phyloP scores from a whole-genome alignment of 192 early-diverging fungal genomes.

The Gigaspora rosea region DNA sequence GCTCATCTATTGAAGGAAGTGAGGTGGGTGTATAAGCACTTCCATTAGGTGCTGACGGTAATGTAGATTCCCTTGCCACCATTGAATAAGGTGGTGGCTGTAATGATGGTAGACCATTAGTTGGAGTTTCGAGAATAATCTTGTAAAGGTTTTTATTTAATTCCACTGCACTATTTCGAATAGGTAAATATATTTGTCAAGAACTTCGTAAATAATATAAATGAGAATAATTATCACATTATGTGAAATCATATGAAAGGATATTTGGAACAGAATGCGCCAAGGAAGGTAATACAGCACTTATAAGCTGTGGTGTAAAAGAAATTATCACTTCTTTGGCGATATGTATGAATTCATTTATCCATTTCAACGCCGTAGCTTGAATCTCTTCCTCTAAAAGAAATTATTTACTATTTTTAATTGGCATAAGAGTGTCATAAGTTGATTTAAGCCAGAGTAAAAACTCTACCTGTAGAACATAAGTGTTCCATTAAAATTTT shows the following conservation, averaged over 20 bases:
- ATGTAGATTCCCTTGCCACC: not conserved
- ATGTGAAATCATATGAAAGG: slow-evolving; percentile 4
- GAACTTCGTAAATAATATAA: not conserved
- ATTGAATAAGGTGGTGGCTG: not conserved
- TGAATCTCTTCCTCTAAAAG: slow-evolving; percentile 85
- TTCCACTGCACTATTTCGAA: slow-evolving; percentile 70
- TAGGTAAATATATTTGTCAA: slow-evolving; percentile 17
- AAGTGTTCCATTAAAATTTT: slow-evolving; percentile 85
- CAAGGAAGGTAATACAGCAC: slow-evolving; percentile 82
- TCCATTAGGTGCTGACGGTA: slow-evolving; percentile 13
- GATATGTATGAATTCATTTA: slow-evolving; percentile 83
- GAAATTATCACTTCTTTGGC: slow-evolving; percentile 83
- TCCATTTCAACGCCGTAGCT: slow-evolving; percentile 88
- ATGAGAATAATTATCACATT: too few relatives aligned
- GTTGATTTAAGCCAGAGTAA: not conserved
- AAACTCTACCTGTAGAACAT: slow-evolving; percentile 50
- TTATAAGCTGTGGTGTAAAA: slow-evolving; percentile 79
- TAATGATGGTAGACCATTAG: slow-evolving; percentile 6
- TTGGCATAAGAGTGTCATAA: not conserved
- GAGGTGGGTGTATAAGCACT: not conserved
- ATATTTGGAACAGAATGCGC: slow-evolving; percentile 65
- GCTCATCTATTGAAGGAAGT: slow-evolving; percentile 1
- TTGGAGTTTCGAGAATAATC: slow-evolving; percentile 68
- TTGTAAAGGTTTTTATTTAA: slow-evolving; percentile 79
- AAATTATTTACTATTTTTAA: slow-evolving; percentile 11